Evolutionary conservation across 768 basidiomycete species (phyloP), one percentile per base, ranked within the genome.

Genomic region (Wakefieldia striispora): DNA sequence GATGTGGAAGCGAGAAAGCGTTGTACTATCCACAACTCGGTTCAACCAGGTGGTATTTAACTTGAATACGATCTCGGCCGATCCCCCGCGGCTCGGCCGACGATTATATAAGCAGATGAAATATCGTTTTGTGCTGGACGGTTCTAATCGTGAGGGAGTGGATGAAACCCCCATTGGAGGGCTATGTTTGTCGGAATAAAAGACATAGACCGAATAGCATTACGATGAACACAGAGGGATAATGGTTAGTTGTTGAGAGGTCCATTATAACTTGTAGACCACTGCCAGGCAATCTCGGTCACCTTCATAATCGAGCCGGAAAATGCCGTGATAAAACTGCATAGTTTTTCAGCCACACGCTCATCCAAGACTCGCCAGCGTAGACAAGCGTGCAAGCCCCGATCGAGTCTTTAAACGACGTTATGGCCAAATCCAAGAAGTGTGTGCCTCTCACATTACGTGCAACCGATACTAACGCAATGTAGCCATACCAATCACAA

Each of bases 371-470:
- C 26, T n/a, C n/a, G 26, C 5, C 12, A 29, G n/a, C 24, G 19
- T 20, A n/a, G 29, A 47, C 20, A 29, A 39, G 35, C 5, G 40
- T 21, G 37, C 41, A 44, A 33, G 23, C 44, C 42, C 38, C 58
- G 45, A 59, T 40, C 57, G 47, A 59, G 53, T 56, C 52, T 40
- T 57, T 45, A 58, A 52, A 54, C 52, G 41, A 64, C 61, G 54
- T 68, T 60, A 97, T 97, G 93, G 86, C 94, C 81, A 97, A 98
- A 77, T 98, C 95, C 57, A 97, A 97, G 81, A 97, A 97, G 91
- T 95, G 69, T 49, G 82, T 61, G 21, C 51, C 45, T 46, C 46
- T 35, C 16, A 46, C 48, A 26, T 34, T 17, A 4, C 21, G 33
- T 54, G 42, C 51, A 45, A 57, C 37, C 13, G 24, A 40, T 35